A percentile compares a stretch with the other conserved stretches of the same genome.
Conservation (phyloP, 192 early-diverging fungal genomes). For the Mortierella antarctica region DNA sequence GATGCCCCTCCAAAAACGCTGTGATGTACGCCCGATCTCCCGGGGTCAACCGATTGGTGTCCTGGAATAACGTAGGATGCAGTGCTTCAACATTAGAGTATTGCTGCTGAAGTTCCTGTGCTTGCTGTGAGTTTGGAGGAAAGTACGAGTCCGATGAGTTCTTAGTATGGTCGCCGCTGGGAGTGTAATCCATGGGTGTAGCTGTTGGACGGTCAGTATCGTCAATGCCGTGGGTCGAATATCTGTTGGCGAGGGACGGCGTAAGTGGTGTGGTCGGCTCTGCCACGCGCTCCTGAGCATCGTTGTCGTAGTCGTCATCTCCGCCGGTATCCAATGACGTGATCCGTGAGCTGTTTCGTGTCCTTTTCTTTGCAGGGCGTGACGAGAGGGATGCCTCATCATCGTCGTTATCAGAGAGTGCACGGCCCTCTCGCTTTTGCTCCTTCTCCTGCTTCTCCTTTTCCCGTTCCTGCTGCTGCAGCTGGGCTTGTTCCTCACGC, state of each 20-base stretch:
- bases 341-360: conserved; percentile 22
- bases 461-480: conserved; percentile 12
- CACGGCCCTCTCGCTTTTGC: conserved; percentile 3
- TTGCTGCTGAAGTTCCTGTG: conserved; percentile 9
- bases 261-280: conserved; percentile 34
- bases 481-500: conserved; percentile 4
- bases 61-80: conserved; percentile 42
- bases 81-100: background rate
- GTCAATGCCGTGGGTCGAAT: conserved; percentile 16
- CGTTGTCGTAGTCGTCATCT: conserved; percentile 32
- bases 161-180: background rate
- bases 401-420: conserved; percentile 22
- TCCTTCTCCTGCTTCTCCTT: conserved; percentile 7
- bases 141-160: conserved; percentile 12
- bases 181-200: background rate
- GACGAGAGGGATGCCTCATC: conserved; percentile 23
- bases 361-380: conserved; percentile 22
- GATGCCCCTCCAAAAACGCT: conserved; percentile 46
- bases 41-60: conserved; percentile 32
- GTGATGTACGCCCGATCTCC: conserved; percentile 43
- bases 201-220: conserved; percentile 8
- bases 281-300: background rate
- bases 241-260: conserved; percentile 7
- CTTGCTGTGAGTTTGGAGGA: background rate
- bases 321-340: conserved; percentile 14